These are phyloP conservation scores for Furcasterigmium furcatum DNA, from an alignment of 2,329 filamentous ascomycete genomes.

Conservation along the genomic window DNA sequence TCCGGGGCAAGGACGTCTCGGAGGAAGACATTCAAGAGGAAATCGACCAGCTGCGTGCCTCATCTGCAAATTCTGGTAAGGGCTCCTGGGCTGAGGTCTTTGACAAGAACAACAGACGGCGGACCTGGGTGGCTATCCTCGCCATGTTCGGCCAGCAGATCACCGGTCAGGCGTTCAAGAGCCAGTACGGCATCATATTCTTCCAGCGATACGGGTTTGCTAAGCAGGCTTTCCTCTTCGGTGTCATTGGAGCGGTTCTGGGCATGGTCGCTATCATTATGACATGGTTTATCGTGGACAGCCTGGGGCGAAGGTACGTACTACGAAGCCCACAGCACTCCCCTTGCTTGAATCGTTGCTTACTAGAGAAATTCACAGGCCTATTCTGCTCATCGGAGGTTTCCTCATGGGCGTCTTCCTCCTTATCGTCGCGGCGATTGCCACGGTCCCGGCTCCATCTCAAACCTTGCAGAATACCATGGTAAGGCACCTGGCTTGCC, in stretches of 20 bases:
- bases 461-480: neutral
- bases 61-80: conserved; percentile 14
- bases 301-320: conserved; percentile 10
- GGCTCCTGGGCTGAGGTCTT: conserved; percentile 19
- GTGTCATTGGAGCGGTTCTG: conserved; percentile 14
- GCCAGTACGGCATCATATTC: conserved; percentile 24
- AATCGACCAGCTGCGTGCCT: conserved; percentile 14
- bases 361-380: conserved; percentile 5
- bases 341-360: neutral
- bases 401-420: conserved; percentile 17
- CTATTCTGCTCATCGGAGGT: conserved; percentile 19
- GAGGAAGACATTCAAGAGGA: conserved; percentile 21
- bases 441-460: conserved; percentile 4
- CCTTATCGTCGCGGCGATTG: conserved; percentile 16
- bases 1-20: conserved; percentile 20
- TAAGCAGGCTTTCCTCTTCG: conserved; percentile 18
- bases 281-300: conserved; percentile 19
- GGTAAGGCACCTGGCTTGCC: neutral
- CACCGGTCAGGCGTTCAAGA: conserved; percentile 24
- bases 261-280: conserved; percentile 12
- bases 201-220: conserved; percentile 22
- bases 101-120: conserved; percentile 11
- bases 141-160: conserved; percentile 27
- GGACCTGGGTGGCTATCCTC: conserved; percentile 18
- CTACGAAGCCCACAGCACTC: no score